phyloP scores from a whole-genome alignment of 805 yeast species.

The Schwanniomyces polymorphus region DNA sequence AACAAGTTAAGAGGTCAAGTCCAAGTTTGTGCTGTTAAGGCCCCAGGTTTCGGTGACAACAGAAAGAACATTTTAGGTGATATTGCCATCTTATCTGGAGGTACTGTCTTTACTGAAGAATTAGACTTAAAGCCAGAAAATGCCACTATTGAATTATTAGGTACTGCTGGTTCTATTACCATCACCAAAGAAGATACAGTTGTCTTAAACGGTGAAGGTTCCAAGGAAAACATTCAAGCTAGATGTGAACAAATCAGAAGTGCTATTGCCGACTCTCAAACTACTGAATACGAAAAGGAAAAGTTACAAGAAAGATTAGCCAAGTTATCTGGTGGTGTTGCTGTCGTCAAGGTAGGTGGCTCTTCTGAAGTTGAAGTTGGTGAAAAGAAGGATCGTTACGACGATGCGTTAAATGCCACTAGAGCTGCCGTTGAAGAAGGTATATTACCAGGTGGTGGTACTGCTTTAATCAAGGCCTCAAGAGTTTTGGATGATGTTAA shows the following conservation, averaged over 20 bases:
- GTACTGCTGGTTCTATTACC: constrained; percentile 88
- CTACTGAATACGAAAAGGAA: constrained; percentile 91
- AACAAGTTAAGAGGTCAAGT: constrained; percentile 98
- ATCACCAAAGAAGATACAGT: constrained; percentile 96
- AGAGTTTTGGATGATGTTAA: constrained; percentile 66
- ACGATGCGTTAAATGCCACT: constrained; percentile 97
- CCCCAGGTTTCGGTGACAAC: constrained; percentile 99
- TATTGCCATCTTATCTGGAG: constrained; percentile 92
- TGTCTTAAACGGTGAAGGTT: constrained; percentile 88
- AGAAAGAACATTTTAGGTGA: constrained; percentile 95
- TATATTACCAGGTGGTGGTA: constrained; percentile 99
- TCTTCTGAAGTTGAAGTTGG: constrained; percentile 96
- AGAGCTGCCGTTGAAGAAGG: constrained; percentile 99
- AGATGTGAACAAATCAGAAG: constrained; percentile 94
- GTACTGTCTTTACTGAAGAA: constrained; percentile 90
- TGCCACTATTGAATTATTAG: constrained; percentile 86
- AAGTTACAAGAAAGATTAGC: constrained; percentile 97
- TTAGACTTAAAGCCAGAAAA: constrained; percentile 93
- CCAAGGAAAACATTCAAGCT: constrained; percentile 72
- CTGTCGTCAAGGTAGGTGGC: constrained; percentile 97
- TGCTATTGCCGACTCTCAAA: constrained; percentile 69
- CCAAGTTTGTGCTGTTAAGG: constrained; percentile 95
- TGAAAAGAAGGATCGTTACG: constrained; percentile 98
- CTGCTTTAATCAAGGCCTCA: constrained; percentile 93
- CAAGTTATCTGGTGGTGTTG: constrained; percentile 97